Conservation (phyloP, 2,329 filamentous ascomycete genomes). For the Ploettnerulaceae sp. region DNA sequence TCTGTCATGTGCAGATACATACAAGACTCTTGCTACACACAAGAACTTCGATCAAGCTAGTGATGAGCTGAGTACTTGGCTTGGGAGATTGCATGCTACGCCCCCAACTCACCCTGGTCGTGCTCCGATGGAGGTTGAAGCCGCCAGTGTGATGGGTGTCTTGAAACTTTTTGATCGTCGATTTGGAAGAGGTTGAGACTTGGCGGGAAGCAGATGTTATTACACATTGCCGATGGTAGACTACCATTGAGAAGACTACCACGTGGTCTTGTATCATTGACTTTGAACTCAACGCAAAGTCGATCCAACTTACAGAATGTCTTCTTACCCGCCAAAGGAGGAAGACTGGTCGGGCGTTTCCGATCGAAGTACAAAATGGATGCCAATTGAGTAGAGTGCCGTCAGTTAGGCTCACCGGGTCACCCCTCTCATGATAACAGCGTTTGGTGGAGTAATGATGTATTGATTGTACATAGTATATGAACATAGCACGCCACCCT, state of each 20-base stretch:
- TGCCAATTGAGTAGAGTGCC: not conserved
- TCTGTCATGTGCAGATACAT: conserved; percentile 70
- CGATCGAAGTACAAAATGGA: too few species aligned
- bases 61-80: conserved; percentile 70
- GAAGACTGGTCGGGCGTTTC: not conserved
- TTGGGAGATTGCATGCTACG: conserved; percentile 65
- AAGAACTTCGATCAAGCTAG: conserved; percentile 69
- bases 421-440: not conserved
- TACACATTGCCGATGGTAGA: not conserved
- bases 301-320: not conserved
- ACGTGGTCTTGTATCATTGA: not conserved
- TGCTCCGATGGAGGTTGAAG: conserved; percentile 71
- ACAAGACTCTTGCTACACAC: conserved; percentile 73
- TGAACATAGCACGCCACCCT: not conserved
- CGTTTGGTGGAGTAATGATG: not conserved
- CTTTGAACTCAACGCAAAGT: not conserved
- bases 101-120: conserved; percentile 36
- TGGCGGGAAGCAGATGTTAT: not conserved
- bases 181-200: conserved; percentile 48
- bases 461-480: not conserved
- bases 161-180: conserved; percentile 74
- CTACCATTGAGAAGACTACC: not conserved
- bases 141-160: conserved; percentile 82
- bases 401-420: not conserved
- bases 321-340: not conserved